Conservation (phyloP, 768 basidiomycete genomes). For the Agrocybe chaxingu region DNA sequence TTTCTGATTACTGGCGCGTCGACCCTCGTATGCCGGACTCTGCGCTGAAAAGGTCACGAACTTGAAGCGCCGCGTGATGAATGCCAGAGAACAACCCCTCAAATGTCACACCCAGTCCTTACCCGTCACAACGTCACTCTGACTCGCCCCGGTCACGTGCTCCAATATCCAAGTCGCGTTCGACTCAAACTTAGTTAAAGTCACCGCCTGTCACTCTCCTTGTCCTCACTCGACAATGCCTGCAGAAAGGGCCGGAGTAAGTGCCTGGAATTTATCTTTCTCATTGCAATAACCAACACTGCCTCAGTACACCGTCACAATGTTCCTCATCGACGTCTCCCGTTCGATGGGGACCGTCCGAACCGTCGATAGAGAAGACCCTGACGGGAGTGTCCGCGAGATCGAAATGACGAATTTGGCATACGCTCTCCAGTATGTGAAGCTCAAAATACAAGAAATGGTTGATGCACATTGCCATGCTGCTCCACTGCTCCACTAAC, state of each 20-base stretch:
- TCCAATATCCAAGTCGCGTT: constrained; percentile 32
- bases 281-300: constrained; percentile 1
- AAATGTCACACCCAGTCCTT: constrained; percentile 1
- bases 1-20: constrained; percentile 5
- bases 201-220: constrained; percentile 7
- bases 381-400: constrained; percentile 45
- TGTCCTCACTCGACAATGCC: constrained; percentile 47
- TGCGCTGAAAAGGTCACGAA: constrained; percentile 25
- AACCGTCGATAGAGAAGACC: constrained; percentile 53
- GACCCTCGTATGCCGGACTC: constrained; percentile 3
- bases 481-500: not conserved
- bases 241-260: constrained; percentile 76
- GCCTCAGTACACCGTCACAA: constrained; percentile 75
- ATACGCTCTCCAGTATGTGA: constrained; percentile 82
- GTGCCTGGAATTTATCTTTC: constrained; percentile 17
- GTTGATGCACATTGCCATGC: constrained; percentile 30
- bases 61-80: constrained; percentile 29
- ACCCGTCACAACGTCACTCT: not conserved
- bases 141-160: constrained; percentile 28
- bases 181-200: constrained; percentile 1
- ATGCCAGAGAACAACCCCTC: constrained; percentile 20
- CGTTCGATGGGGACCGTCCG: constrained; percentile 75
- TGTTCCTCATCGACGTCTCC: constrained; percentile 89
- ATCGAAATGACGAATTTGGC: constrained; percentile 75
- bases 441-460: constrained; percentile 91